Evolutionary conservation across 371 early-diverging fungal species (phyloP).

Genomic region (Mortierella sp.): DNA sequence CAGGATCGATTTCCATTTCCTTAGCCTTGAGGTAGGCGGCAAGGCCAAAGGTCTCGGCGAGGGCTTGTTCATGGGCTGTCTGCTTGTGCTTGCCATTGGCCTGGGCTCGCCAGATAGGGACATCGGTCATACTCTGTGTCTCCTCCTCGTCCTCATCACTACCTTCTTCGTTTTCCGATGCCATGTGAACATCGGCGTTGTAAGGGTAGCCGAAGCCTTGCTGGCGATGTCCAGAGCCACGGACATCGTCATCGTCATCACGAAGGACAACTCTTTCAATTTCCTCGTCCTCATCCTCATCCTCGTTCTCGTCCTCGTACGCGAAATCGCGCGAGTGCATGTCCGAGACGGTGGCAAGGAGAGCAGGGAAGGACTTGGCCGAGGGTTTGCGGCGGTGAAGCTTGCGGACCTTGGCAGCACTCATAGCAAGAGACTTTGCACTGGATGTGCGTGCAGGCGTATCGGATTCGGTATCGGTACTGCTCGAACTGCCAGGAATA

Average conservation of each 20-base stretch:
- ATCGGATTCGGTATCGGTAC: slow-evolving; percentile 44
- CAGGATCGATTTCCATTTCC: background rate
- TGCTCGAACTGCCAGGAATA: slow-evolving; percentile 12
- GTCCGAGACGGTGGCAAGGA: too few species aligned
- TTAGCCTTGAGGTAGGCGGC: slow-evolving; percentile 22
- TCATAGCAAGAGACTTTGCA: slow-evolving; percentile 26
- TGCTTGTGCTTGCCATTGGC: slow-evolving; percentile 39
- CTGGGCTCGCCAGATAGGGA: slow-evolving; percentile 34
- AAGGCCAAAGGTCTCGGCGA: slow-evolving; percentile 20
- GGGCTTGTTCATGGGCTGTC: slow-evolving; percentile 26
- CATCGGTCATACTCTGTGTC: background rate
- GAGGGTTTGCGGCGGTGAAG: slow-evolving; percentile 25
- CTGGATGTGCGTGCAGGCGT: slow-evolving; percentile 12
- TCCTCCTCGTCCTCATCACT: slow-evolving; percentile 11
- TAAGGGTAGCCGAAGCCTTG: background rate
- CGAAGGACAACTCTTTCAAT: slow-evolving; percentile 44
- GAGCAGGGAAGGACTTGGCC: slow-evolving; percentile 2
- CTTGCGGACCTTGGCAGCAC: slow-evolving; percentile 36
- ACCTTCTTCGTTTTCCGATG: slow-evolving; percentile 23
- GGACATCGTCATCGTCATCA: slow-evolving; percentile 12
- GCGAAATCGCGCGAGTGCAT: too few species aligned
- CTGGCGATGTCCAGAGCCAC: background rate
- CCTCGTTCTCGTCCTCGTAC: slow-evolving; percentile 1
- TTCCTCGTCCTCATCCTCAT: slow-evolving; percentile 29
- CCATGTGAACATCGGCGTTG: slow-evolving; percentile 25